Evolutionary conservation across 495 filamentous ascomycete genomes (phyloP).

Genomic region (Collariella sp.): DNA sequence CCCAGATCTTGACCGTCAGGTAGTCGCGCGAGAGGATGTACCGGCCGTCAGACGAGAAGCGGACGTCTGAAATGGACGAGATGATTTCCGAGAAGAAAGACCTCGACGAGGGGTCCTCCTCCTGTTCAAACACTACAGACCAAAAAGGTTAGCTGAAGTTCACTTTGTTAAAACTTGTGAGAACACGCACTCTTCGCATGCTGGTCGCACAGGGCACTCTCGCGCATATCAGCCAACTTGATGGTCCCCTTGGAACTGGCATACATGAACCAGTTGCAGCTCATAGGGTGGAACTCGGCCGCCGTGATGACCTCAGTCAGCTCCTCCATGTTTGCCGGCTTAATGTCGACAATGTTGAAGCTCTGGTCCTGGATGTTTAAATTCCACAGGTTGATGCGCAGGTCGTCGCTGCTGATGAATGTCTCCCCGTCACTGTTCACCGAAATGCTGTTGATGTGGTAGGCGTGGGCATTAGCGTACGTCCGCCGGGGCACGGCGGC

Average conservation of each 20-base stretch:
- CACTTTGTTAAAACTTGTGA: neutral
- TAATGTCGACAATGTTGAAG: constrained; percentile 99
- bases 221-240: constrained; percentile 96
- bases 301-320: constrained; percentile 97
- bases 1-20: constrained; percentile 98
- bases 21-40: constrained; percentile 98
- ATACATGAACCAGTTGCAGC: constrained; percentile 99
- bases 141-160: constrained; percentile 5
- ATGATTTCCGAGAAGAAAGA: constrained; percentile 99
- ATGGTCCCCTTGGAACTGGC: constrained; percentile 98
- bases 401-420: constrained; percentile 96
- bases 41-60: constrained; percentile 90
- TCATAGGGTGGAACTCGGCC: constrained; percentile 92
- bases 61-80: constrained; percentile 96
- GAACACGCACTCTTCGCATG: constrained; percentile 76
- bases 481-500: constrained; percentile 91
- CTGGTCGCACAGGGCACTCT: constrained; percentile 90
- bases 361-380: constrained; percentile 98
- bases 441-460: constrained; percentile 99
- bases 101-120: constrained; percentile 95
- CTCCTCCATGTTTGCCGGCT: constrained; percentile 99
- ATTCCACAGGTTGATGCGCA: constrained; percentile 98
- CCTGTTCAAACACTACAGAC: constrained; percentile 85
- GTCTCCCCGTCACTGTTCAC: constrained; percentile 99
- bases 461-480: constrained; percentile 96